Evolutionary conservation across 352 stramenopile species (phyloP), one percentile per base, ranked within the genome.

Genomic region (Phytophthora kernoviae): DNA sequence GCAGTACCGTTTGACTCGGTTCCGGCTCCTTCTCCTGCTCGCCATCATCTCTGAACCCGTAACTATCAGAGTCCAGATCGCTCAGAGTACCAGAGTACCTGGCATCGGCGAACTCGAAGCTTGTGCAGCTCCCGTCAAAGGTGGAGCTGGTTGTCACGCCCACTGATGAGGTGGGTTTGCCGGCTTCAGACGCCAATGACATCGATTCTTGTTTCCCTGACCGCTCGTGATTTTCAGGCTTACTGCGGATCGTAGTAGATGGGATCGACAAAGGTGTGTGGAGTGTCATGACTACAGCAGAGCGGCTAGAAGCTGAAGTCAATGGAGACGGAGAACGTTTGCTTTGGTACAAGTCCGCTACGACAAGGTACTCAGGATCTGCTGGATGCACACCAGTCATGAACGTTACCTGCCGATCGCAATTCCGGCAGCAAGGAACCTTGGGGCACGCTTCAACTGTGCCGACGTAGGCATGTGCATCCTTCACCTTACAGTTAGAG

Each of bases 401-500:
- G 10, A 36, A 40, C 22, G 70, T 73, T 10, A 63, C 60, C 30
- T 75, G 58, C 27, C 65, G 51, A 0, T 66, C 62, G 39, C 72
- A 85, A 21, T 47, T 62, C 9, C 65, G 59, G 47, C 75, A 85
- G 17, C 70, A 73, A 33, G 56, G 49, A 9, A 74, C 58, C 8
- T 49, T 42, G 37, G 36, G 39, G 51, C 52, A 61, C 2, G 67
- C 54, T 26, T 59, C 52, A 22, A 50, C 52, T 9, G 14, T 56
- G 5, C 77, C 65, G 0, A 62, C 36, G 24, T 88, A 82, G 17
- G 83, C 61, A 11, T 50, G 48, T 37, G 50, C 53, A 46, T 81
- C 76, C 45, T 88, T 90, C 20, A 75, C 55, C 27, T 65, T 71
- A 61, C 80, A 90, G 36, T 64, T 72, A 1, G 64, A 61, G 43